Evolutionary conservation across 192 early-diverging fungal genomes (phyloP), one percentile per base, ranked within the genome.

Genomic region (Tieghemiomyces parasiticus): DNA sequence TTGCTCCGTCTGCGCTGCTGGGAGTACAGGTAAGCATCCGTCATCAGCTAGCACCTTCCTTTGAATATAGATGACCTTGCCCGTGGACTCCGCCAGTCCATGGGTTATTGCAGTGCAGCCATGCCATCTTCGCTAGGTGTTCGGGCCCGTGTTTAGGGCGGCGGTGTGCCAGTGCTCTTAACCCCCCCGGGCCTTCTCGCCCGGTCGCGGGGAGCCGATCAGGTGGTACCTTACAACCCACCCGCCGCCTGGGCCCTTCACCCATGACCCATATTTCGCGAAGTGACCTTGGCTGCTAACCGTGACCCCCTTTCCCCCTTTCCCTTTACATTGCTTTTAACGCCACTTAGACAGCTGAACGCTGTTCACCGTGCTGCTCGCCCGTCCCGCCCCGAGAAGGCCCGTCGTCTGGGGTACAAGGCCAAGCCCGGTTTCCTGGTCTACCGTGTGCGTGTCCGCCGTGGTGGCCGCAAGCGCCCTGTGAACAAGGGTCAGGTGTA

Each of bases 371-470:
- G 95, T 69, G 95, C 93, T 51, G 93, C 92, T 61, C 91, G 93
- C 70, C 91, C 95, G 55, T 92, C 93, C 66, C 92, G 93, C 71
- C 93, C 93, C 61, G 92, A 97, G 76, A 96, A 96, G 85, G 95
- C 95, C 48, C 91, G 95, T 77, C 92, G 95, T 75, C 80, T 99
- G 49, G 95, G 95, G 62, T 99, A 99, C 91, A 98, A 98, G 78
- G 95, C 95, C 80, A 99, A 99, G 86, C 95, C 97, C 80, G 95
- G 95, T 70, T 99, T 86, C 74, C 92, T 99, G 63, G 84, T 99
- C 80, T 99, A 99, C 88, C 88, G 93, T 70, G 82, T 99, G 71
- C 92, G 95, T 73, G 91, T 99, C 61, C 91, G 95, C 72, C 91
- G 95, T 78, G 95, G 95, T 81, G 83, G 86, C 77, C 92, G 95